phyloP scores from a whole-genome alignment of 2,329 filamentous ascomycete species.

The Pyricularia grisea region DNA sequence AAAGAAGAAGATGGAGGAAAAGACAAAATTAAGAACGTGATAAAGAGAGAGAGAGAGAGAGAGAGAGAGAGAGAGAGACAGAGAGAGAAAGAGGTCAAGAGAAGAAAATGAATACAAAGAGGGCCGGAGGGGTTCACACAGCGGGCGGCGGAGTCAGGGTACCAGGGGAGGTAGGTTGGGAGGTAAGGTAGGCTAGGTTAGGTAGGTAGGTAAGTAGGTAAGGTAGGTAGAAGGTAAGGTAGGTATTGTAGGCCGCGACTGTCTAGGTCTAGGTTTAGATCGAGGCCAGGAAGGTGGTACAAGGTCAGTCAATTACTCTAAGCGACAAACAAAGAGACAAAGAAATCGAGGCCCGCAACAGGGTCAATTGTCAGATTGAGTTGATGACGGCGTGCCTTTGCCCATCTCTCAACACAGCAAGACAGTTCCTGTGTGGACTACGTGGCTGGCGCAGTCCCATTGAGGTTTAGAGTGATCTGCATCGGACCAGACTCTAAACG shows the following conservation, averaged over 20 bases:
- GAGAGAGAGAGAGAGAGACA: too few species aligned
- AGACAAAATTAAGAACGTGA: background rate
- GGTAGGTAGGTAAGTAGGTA: conserved; percentile 1
- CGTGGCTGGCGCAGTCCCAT: background rate
- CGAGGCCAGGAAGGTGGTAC: background rate
- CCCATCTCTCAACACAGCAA: background rate
- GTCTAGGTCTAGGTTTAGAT: background rate
- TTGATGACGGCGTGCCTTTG: background rate
- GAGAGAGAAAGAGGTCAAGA: background rate
- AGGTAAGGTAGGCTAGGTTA: background rate
- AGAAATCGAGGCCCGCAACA: background rate
- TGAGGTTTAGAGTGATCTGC: background rate
- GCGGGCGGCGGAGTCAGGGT: background rate
- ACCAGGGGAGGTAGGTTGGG: conserved; percentile 4
- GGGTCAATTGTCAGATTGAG: background rate
- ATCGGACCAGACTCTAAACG: background rate
- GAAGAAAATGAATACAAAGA: background rate
- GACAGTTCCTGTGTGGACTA: background rate
- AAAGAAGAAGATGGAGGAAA: background rate
- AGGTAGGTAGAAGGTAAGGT: background rate
- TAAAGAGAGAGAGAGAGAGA: too few species aligned
- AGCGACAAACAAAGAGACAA: background rate
- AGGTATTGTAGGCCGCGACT: background rate
- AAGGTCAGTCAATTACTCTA: background rate
- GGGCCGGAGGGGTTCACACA: background rate